Base-by-base conservation (phyloP, 306 rosid species). In the Quercus engelmannii region DNA sequence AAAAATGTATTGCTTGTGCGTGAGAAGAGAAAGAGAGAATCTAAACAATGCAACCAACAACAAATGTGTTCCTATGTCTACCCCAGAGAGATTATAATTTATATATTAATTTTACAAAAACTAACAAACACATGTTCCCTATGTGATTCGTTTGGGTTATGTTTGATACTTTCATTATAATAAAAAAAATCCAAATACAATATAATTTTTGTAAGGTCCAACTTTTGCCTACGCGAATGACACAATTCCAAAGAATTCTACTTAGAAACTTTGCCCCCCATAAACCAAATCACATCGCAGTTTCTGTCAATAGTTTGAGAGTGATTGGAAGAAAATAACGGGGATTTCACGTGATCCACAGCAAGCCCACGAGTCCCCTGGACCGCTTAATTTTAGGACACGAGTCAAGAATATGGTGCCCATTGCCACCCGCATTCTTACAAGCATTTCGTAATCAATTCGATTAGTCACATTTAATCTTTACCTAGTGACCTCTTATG, bases 261-360 rank as follows among this genome's bases (percentile, higher is more conserved):
- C 43, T 7, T 74, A 55, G 74, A 85, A 77, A 76, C 46, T 74
- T 62, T 82, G 87, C 87, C 69, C 71, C 82, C 84, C 38, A 14
- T 18, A 20, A 57, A 65, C 58, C 9, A 54, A 56, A 77, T 78
- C 77, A 76, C 54, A 49, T 0, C 26, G 55, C 73, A 78, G 67
- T 74, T 58, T 41, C 5, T 74, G 82, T 61, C 84, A 71, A 63
- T 13, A 41, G n/a, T 17, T 41, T 52, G 25, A 18, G 11, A 13
- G 9, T 30, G 35, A 23, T 15, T 41, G 20, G 55, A 52, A 74
- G 23, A 73, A 25, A 59, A 21, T 19, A 76, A 69, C 54, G 38
- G 33, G 38, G 68, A 12, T 65, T 65, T 51, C 91, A 85, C 87
- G 85, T 82, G 91, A 76, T 59, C 43, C n/a, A 70, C 88, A 82